Base-by-base conservation (phyloP, 2,329 filamentous ascomycete species). In the Aureobasidium sp. region DNA sequence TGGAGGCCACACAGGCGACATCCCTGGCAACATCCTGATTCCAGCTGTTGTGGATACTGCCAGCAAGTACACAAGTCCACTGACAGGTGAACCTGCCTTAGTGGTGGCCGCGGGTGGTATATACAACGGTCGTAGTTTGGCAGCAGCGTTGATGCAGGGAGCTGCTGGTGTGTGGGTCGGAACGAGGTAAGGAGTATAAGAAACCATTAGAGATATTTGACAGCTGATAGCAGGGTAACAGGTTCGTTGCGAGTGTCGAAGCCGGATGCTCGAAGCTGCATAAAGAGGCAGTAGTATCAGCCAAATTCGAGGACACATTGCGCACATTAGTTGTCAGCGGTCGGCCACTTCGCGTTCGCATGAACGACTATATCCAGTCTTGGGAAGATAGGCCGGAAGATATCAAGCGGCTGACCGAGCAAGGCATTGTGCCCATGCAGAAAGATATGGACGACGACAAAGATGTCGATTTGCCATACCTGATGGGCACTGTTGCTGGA, bases 401-500 rank as follows among this genome's bases (percentile, higher is more conserved):
- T 74, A 89, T 97, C 70, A 85, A 82, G 76, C 82, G 84, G 73
- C 78, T 97, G 72, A 92, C 88, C 37, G 85, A 87, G 39, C 79
- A 81, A 67, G 93, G 93, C 0, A 76, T 96, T 34, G 87, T 95
- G 64, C 93, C 93, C 0, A 79, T 97, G 66, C 84, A 88, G 76
- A 81, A 90, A 71, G 93, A 97, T 71, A 79, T 96, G 70, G 90
- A 96, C 55, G 89, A 88, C 1, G 87, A 86, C 61, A 63, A 63
- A 15, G 91, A 96, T 44, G 79, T 96, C 13, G 93, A 97, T 70
- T 79, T 89, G 62, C 93, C 93, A 13, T 91, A 93, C 75, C 73
- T 97, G 70, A 97, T 97, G 93, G 93, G 93, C 1, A 91, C 96
- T 77, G 92, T 97, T 9, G 89, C 91, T 0, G 92, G 89, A 1